Percentiles rank a stretch among this genome's conserved stretches.
These are phyloP conservation scores for Ganoderma boninense DNA, from an alignment of 1,284 basidiomycete species.

Conservation along the genomic window DNA sequence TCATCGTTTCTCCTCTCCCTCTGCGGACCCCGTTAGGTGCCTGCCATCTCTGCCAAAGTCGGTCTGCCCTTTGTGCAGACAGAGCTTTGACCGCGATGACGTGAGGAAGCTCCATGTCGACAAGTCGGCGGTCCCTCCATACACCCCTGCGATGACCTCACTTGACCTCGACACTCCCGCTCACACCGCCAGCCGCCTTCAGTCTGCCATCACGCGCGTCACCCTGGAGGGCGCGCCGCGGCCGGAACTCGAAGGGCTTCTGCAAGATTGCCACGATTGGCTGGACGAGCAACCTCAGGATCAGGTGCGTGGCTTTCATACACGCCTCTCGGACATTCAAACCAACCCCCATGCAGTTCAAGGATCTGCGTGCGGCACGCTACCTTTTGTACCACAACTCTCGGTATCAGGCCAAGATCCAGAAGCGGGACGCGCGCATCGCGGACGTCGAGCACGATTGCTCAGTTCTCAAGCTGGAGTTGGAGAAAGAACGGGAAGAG, in stretches of 20 bases:
- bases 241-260: constrained; percentile 45
- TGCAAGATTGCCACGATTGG: constrained; percentile 47
- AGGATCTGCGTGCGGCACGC: constrained; percentile 36
- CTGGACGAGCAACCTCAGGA: constrained; percentile 45
- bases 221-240: constrained; percentile 47
- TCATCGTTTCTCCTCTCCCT: neutral
- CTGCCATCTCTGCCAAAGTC: constrained; percentile 35
- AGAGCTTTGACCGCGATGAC: constrained; percentile 32
- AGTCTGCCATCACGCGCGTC: constrained; percentile 46
- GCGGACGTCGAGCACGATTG: constrained; percentile 25
- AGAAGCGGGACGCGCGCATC: constrained; percentile 28
- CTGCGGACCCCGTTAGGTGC: constrained; percentile 32
- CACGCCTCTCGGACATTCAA: neutral
- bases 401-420: constrained; percentile 28
- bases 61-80: constrained; percentile 41
- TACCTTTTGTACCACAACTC: constrained; percentile 33
- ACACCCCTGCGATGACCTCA: constrained; percentile 28
- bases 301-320: constrained; percentile 40
- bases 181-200: constrained; percentile 42
- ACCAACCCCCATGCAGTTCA: constrained; percentile 25
- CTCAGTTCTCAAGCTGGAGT: constrained; percentile 36
- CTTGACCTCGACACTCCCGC: constrained; percentile 34
- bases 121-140: constrained; percentile 33
- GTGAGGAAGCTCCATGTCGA: constrained; percentile 40
- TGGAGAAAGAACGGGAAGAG: constrained; percentile 40